A percentile compares a stretch with the other conserved stretches of the same genome.
Conservation (phyloP, 1,284 basidiomycete genomes). For the Salmacisia buchloeana region DNA sequence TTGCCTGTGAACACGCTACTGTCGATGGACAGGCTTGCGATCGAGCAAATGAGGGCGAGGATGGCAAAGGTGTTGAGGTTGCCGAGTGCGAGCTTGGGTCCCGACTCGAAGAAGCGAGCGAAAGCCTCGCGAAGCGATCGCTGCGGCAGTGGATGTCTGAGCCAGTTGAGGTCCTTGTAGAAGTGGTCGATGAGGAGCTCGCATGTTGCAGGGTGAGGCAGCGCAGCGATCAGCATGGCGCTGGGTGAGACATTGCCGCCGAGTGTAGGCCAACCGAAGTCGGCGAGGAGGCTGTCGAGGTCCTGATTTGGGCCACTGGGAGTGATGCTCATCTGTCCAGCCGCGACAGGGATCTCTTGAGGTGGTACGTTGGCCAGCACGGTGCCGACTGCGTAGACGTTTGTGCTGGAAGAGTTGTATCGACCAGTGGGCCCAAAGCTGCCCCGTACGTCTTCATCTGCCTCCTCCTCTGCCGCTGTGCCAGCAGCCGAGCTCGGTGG, state of each 20-base stretch:
- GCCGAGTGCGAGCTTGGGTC: conserved; percentile 28
- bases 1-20: conserved; percentile 13
- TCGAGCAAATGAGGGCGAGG: conserved; percentile 28
- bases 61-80: conserved; percentile 41
- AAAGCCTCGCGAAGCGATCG: conserved; percentile 19
- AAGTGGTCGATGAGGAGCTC: conserved; percentile 33
- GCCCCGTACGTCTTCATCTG: background rate
- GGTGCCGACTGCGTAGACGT: background rate
- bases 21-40: conserved; percentile 20
- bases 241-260: conserved; percentile 15
- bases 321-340: background rate
- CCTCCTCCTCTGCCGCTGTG: background rate
- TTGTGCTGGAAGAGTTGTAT: background rate
- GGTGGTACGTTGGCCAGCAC: background rate
- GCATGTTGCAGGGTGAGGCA: conserved; percentile 26
- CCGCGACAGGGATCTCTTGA: conserved; percentile 1
- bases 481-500: background rate
- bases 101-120: conserved; percentile 25
- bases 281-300: conserved; percentile 33
- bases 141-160: conserved; percentile 36
- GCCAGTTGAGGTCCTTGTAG: conserved; percentile 42
- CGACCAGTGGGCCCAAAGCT: conserved; percentile 1
- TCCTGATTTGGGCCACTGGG: conserved; percentile 6
- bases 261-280: conserved; percentile 26
- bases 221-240: conserved; percentile 24